Conservation (phyloP, 345 rosid genomes). For the Syzygium oleosum region DNA sequence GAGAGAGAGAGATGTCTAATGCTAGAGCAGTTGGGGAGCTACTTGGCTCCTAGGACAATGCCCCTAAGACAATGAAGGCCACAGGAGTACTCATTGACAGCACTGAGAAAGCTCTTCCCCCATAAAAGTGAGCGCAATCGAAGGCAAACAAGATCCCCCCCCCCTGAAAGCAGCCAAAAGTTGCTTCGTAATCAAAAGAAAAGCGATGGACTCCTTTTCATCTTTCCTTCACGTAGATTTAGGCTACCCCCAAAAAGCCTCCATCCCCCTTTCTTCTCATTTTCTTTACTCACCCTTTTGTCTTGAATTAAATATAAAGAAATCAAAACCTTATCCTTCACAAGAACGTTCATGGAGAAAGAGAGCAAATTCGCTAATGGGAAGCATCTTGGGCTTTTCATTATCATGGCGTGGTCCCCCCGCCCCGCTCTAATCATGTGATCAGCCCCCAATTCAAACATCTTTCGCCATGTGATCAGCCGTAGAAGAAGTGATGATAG, state of each 20-base stretch:
- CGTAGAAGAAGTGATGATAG: not conserved
- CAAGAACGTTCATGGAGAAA: not conserved
- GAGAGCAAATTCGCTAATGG: not conserved
- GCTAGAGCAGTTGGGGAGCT: not conserved
- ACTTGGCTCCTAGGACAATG: not conserved
- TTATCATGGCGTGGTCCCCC: not conserved
- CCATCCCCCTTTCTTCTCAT: not conserved
- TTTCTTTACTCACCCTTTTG: not conserved
- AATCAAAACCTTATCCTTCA: not conserved
- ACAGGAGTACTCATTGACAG: not conserved
- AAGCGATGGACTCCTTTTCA: not conserved
- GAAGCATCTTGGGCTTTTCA: not conserved
- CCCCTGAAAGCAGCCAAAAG: not conserved
- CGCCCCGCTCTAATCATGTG: not conserved
- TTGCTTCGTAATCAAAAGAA: not conserved
- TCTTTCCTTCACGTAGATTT: not conserved
- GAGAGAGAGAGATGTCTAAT: not conserved
- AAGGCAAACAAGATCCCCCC: not conserved
- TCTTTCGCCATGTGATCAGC: not conserved
- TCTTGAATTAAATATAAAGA: no score
- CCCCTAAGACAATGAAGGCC: not conserved
- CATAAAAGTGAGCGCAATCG: not conserved
- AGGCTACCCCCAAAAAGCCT: not conserved
- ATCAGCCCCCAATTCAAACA: not conserved
- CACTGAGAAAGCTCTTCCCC: not conserved